A percentile compares a stretch with the other conserved stretches of the same genome.
These are phyloP conservation scores for Colletotrichum eleusines DNA, from an alignment of 2,329 filamentous ascomycete genomes.

Conservation along the genomic window DNA sequence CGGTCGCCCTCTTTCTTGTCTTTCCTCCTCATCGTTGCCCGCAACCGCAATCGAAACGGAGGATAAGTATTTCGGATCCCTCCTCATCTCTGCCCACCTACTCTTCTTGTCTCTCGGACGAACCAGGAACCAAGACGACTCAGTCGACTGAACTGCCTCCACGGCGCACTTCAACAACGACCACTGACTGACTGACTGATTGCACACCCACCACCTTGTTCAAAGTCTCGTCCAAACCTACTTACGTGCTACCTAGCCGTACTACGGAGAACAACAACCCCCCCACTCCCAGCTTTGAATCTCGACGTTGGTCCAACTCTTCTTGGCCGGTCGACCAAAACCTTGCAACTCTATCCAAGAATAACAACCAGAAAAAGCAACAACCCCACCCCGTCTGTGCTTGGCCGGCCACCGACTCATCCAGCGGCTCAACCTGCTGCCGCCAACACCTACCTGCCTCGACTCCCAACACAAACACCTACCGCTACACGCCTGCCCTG, in stretches of 20 bases:
- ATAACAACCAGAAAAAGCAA: conserved; percentile 18
- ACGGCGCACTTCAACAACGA: conserved; percentile 8
- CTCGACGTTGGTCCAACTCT: background rate
- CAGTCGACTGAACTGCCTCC: background rate
- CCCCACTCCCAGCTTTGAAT: background rate
- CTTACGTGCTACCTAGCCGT: no score
- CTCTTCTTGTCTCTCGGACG: conserved; percentile 3
- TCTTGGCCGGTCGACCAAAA: background rate
- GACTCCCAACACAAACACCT: conserved; percentile 22
- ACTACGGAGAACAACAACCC: background rate
- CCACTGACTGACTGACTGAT: no score
- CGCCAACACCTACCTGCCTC: conserved; percentile 25
- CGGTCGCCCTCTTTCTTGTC: background rate
- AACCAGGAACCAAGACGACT: background rate
- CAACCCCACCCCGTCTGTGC: conserved; percentile 2
- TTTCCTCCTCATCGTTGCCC: conserved; percentile 1
- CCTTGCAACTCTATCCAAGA: conserved; percentile 1
- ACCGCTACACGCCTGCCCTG: background rate
- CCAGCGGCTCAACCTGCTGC: conserved; percentile 36
- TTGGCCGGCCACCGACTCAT: conserved; percentile 13
- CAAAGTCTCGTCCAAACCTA: conserved; percentile 11
- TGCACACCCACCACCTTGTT: no score
- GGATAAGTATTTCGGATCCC: conserved; percentile 5
- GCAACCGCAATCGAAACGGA: background rate
- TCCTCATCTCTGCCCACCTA: background rate